Base-by-base conservation (phyloP, 441 rosid genomes). In the Mallotus repandus region DNA sequence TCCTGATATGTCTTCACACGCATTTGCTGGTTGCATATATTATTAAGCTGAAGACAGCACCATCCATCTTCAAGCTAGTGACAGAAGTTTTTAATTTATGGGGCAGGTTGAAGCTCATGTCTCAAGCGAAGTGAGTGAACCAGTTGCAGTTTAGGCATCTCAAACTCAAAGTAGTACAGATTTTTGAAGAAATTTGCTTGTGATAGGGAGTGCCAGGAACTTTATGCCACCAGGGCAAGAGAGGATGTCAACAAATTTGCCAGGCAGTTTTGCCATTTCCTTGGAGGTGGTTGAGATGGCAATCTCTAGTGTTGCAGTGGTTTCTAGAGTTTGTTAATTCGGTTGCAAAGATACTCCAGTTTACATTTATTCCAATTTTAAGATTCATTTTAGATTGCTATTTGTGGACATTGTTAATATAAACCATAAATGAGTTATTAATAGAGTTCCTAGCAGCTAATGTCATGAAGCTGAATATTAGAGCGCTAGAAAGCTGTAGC, bases 111-210 rank as follows among this genome's bases (percentile, higher is more conserved):
- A 77, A 45, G 84, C 74, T 68, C 85, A 79, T 60, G 81, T 53
- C 72, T 73, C 89, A 45, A 82, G 77, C 78, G 81, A 84, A 76
- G 84, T 75, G 81, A 83, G 86, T 76, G 89, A 88, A 83, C 88
- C 87, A 41, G 86, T 88, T 68, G 88, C 91, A 41, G 92, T 74
- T 78, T 90, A 82, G 82, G 81, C 71, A 73, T 77, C 68, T 68
- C 79, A 32, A 68, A 22, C 53, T 69, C 41, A 21, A 45, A 45
- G 11, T 59, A 25, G 56, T 52, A 65, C 16, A 75, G 66, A 43
- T 12, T 82, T 87, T 86, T 81, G 78, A 81, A 82, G 85, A 61
- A 70, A 69, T 83, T 72, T 80, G 75, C 79, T 81, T 80, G 79
- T 78, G 60, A 66, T 81, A 74, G 87, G 75, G 72, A 67, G 82